Evolutionary conservation across 2,329 filamentous ascomycete species (phyloP).

Genomic region (Colletotrichum higginsianum): DNA sequence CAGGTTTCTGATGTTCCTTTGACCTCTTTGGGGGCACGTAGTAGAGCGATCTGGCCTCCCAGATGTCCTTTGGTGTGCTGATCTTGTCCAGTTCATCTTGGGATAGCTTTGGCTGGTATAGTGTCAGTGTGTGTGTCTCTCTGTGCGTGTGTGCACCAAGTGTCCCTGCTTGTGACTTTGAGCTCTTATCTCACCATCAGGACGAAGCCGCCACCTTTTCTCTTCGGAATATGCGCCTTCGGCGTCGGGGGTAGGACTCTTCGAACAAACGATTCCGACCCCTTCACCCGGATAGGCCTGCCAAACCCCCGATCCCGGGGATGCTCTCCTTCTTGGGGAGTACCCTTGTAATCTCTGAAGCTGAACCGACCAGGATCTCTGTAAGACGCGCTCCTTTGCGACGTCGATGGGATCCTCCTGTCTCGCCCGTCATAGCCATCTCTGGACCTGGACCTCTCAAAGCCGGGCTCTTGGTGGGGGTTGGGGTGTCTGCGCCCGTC

Average conservation of each 20-base stretch:
- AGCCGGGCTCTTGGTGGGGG: slow-evolving; percentile 8
- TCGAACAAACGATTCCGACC: not conserved
- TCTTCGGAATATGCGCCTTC: not conserved
- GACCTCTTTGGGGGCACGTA: slow-evolving; percentile 25
- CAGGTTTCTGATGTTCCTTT: slow-evolving; percentile 11
- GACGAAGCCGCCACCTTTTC: slow-evolving; percentile 6
- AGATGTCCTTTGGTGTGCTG: slow-evolving; percentile 15
- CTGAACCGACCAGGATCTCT: not conserved
- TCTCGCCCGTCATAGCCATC: not conserved
- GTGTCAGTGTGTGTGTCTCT: not conserved
- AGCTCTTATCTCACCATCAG: slow-evolving; percentile 9
- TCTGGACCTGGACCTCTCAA: not conserved
- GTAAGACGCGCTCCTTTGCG: not conserved
- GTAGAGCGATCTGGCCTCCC: slow-evolving; percentile 28
- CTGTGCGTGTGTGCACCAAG: not conserved
- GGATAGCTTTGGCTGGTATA: slow-evolving; percentile 19
- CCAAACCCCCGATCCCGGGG: no score
- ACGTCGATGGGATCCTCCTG: not conserved
- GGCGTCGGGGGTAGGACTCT: not conserved
- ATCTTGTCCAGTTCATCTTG: slow-evolving; percentile 30
- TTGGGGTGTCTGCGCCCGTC: slow-evolving; percentile 12
- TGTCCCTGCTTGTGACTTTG: no score
- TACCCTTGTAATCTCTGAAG: not conserved
- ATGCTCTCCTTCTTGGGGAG: not conserved
- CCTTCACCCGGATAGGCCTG: no score